A percentile compares a stretch with the other conserved stretches of the same genome.
phyloP scores from a whole-genome alignment of 129 eudicot species.

The Pseudognaphalium luteoalbum region DNA sequence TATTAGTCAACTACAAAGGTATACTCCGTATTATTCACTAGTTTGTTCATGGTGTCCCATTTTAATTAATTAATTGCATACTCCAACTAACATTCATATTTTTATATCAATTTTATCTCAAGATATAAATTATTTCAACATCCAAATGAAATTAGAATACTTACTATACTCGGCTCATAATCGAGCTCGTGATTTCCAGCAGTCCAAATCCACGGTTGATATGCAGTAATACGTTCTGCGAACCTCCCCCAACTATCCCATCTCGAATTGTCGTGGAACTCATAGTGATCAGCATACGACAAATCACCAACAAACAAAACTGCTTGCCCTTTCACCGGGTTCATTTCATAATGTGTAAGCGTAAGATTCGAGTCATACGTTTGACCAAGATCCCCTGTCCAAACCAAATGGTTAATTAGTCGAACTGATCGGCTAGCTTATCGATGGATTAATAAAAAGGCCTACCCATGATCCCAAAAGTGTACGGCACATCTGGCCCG shows the following conservation, averaged over 20 bases:
- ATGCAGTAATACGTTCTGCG: constrained; percentile 52
- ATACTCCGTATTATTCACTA: not conserved
- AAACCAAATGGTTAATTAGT: not conserved
- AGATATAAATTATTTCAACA: not conserved
- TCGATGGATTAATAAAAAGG: not conserved
- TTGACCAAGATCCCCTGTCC: constrained; percentile 71
- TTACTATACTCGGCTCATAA: constrained; percentile 58
- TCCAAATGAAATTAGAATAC: not conserved
- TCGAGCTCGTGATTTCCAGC: constrained; percentile 69
- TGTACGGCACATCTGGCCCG: constrained; percentile 87
- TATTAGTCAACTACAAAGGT: not conserved
- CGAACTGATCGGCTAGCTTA: not conserved
- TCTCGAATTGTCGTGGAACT: constrained; percentile 49
- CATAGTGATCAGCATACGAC: constrained; percentile 56
- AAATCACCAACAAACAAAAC: constrained; percentile 61
- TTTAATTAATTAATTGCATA: not conserved
- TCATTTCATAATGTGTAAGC: constrained; percentile 50
- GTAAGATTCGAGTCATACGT: constrained; percentile 58
- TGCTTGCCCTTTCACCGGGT: constrained; percentile 57
- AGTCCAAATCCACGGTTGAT: constrained; percentile 76
- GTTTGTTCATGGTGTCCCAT: not conserved
- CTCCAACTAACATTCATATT: not conserved
- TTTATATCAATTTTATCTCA: not conserved
- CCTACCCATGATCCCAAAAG: constrained; percentile 88
- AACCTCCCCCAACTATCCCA: constrained; percentile 79